These are phyloP conservation scores for Diplosphaera chodatii DNA, from an alignment of 139 green algal species.

Conservation along the genomic window DNA sequence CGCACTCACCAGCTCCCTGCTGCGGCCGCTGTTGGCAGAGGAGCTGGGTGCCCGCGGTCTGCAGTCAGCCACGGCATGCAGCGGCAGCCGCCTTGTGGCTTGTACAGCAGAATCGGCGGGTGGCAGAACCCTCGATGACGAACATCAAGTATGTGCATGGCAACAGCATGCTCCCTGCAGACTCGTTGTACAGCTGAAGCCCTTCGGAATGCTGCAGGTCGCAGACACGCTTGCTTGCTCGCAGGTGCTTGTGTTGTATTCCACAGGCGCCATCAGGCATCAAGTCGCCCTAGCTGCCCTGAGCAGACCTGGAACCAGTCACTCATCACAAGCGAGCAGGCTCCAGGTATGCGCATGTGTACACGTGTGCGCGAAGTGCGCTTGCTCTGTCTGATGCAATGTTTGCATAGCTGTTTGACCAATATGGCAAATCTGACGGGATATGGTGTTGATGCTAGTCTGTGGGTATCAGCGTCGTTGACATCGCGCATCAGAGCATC, in stretches of 20 bases:
- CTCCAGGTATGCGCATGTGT: too few relatives aligned
- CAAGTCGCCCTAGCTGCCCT: background rate
- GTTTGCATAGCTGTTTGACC: too few relatives aligned
- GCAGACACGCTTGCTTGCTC: background rate
- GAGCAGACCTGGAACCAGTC: too few relatives aligned
- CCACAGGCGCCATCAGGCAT: background rate
- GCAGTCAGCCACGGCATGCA: background rate
- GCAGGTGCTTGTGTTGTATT: background rate
- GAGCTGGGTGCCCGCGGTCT: background rate
- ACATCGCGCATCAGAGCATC: background rate
- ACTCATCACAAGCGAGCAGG: too few relatives aligned
- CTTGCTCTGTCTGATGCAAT: too few relatives aligned
- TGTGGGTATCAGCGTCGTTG: background rate
- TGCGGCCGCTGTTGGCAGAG: background rate
- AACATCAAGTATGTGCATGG: too few relatives aligned
- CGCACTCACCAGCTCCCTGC: background rate
- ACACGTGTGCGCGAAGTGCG: too few relatives aligned
- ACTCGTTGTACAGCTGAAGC: too few relatives aligned
- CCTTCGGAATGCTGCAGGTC: too few relatives aligned
- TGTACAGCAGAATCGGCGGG: background rate
- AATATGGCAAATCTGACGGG: too few relatives aligned
- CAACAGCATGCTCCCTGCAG: too few relatives aligned
- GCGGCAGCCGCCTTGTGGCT: background rate
- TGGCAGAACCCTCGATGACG: too few relatives aligned
- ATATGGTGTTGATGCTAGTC: background rate